Conservation (phyloP, 345 rosid genomes). For the Hevea brasiliensis region DNA sequence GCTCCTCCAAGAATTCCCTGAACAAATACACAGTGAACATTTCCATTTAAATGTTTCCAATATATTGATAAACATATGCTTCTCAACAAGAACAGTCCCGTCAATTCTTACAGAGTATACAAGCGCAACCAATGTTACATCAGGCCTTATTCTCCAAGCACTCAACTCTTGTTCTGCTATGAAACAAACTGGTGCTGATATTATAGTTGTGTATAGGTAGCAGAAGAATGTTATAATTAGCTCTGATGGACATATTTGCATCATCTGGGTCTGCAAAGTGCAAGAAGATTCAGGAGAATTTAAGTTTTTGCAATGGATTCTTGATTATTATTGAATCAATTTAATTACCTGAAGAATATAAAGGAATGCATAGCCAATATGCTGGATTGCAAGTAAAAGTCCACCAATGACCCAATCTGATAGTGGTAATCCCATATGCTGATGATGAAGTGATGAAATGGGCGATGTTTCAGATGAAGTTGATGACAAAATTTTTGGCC, state of each 20-base stretch:
- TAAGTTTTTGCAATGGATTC: neutral
- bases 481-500: slow-evolving; percentile 21
- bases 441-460: neutral
- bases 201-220: slow-evolving; percentile 26
- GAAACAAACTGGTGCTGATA: slow-evolving; percentile 41
- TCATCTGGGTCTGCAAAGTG: slow-evolving; percentile 37
- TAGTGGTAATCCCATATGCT: slow-evolving; percentile 1
- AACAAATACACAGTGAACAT: neutral
- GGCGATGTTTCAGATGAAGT: neutral
- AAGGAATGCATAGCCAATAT: slow-evolving; percentile 27
- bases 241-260: slow-evolving; percentile 45
- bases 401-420: slow-evolving; percentile 37
- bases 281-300: neutral
- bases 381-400: slow-evolving; percentile 22
- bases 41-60: neutral
- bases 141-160: slow-evolving; percentile 40
- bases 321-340: neutral
- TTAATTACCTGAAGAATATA: slow-evolving; percentile 35
- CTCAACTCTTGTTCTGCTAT: slow-evolving; percentile 33
- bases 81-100: too few species aligned
- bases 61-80: neutral
- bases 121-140: slow-evolving; percentile 28
- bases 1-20: slow-evolving; percentile 72
- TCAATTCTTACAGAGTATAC: slow-evolving; percentile 39
- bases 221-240: slow-evolving; percentile 27